Base-by-base conservation (phyloP, 305 asterid species). In the Coffea humblotiana region DNA sequence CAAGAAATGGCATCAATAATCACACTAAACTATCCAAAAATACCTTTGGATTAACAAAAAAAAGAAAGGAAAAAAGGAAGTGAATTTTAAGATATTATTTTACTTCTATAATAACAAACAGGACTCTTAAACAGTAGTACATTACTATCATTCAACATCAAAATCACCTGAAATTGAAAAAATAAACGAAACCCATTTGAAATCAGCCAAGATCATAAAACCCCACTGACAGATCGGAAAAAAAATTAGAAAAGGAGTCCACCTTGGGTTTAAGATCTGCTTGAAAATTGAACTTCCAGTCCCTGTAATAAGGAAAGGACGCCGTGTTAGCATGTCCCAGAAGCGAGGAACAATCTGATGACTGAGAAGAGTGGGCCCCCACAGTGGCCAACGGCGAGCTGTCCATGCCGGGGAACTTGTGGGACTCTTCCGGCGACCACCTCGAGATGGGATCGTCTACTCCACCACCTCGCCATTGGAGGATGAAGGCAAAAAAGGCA, bases 391-490 rank as follows among this genome's bases (percentile, higher is more conserved):
- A 37, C 65, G 87, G 89, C 23, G 91, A 84, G 68, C 74, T 76
- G 19, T 88, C 91, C 91, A 88, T 88, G 47, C 91, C 98, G 16
- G 98, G 98, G 70, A 94, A 94, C 90, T 90, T 87, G 77, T 76
- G 94, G 13, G 94, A 84, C 78, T 91, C 97, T 35, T 90, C 95
- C 21, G 94, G 94, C 6, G 97, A 92, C 98, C 98, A 94, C 76
- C 95, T 85, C 23, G 97, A 85, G 77, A 90, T 88, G 80, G 98
- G 97, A 88, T 94, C 98, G 72, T 92, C 97, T 72, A 94, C 88
- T 83, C 94, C 98, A 8, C 97, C 97, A 61, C 98, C 98, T 54
- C 97, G 96, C 98, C 98, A 94, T 85, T 94, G 98, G 48, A 94
- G 98, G 85, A 88, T 72, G 82, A 92, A 94, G 25, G 98, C 97